Evolutionary conservation across 2,329 filamentous ascomycete genomes (phyloP).

Genomic region (Berkeleyomyces rouxiae): DNA sequence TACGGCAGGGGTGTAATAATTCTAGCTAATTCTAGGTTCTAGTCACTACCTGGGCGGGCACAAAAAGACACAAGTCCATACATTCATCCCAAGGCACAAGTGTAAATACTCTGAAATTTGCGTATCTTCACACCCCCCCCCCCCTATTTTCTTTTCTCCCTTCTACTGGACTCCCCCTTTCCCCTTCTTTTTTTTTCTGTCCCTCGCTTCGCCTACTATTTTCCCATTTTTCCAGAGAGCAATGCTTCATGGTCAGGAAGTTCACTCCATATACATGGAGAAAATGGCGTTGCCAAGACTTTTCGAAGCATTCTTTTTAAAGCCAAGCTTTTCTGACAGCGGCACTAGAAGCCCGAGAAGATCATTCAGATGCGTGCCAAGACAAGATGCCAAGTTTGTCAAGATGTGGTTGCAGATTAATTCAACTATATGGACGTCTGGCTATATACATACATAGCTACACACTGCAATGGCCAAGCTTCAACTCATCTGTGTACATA

Average conservation of each 20-base stretch:
- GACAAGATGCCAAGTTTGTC: not conserved
- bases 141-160: not conserved
- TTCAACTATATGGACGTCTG: too few species aligned
- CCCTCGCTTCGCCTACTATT: not conserved
- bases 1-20: too few species aligned
- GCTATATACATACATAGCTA: too few species aligned
- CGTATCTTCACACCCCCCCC: not conserved
- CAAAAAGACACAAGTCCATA: too few species aligned
- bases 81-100: too few species aligned
- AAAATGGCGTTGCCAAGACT: conserved; percentile 4
- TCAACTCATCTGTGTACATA: too few species aligned
- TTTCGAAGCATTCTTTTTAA: not conserved
- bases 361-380: not conserved
- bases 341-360: not conserved
- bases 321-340: conserved; percentile 1
- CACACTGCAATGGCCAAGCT: too few species aligned
- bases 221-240: not conserved
- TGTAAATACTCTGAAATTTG: too few species aligned
- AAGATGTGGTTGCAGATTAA: too few species aligned
- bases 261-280: not conserved
- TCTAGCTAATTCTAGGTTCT: too few species aligned
- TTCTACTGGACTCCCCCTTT: not conserved
- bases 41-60: too few species aligned
- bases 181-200: not conserved
- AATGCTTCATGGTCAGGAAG: not conserved